A percentile compares a stretch with the other conserved stretches of the same genome.
These are phyloP conservation scores for Trichoderma breve DNA, from an alignment of 2,329 filamentous ascomycete species.

Conservation along the genomic window DNA sequence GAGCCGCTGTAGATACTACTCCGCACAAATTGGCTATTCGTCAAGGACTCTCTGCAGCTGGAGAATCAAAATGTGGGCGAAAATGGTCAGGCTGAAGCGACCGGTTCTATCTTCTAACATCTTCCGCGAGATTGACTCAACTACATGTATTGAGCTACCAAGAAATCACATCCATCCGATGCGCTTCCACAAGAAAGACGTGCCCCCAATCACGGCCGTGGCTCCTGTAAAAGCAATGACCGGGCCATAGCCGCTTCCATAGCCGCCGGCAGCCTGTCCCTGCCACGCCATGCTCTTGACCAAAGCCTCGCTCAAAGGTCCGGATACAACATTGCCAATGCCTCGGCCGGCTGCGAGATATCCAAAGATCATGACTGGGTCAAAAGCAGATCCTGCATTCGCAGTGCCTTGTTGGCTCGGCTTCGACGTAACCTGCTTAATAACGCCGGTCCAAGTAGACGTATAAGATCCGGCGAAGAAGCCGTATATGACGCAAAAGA, in stretches of 20 bases:
- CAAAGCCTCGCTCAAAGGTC: slow-evolving; percentile 55
- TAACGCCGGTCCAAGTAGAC: slow-evolving; percentile 56
- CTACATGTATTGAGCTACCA: slow-evolving; percentile 23
- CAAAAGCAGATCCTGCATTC: slow-evolving; percentile 29
- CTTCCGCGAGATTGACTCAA: neutral
- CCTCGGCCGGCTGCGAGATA: slow-evolving; percentile 58
- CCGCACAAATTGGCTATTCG: neutral
- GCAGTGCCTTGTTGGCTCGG: neutral
- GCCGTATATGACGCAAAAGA: slow-evolving; percentile 59
- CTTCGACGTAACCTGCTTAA: slow-evolving; percentile 36
- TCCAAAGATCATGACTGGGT: slow-evolving; percentile 57
- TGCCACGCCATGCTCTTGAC: slow-evolving; percentile 46
- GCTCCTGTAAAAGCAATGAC: slow-evolving; percentile 37
- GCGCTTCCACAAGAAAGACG: slow-evolving; percentile 32
- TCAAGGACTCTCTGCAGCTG: neutral
- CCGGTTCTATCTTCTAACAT: neutral
- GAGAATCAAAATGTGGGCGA: neutral
- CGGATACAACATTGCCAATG: slow-evolving; percentile 57
- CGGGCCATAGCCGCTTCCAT: slow-evolving; percentile 35
- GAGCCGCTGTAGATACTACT: neutral
- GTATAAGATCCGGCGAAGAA: slow-evolving; percentile 61
- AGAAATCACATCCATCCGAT: slow-evolving; percentile 33
- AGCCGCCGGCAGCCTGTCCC: slow-evolving; percentile 33
- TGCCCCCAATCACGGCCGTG: slow-evolving; percentile 33
- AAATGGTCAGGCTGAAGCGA: neutral